Conservation (phyloP, 2,329 filamentous ascomycete species). For the Sporothrix luriei region DNA sequence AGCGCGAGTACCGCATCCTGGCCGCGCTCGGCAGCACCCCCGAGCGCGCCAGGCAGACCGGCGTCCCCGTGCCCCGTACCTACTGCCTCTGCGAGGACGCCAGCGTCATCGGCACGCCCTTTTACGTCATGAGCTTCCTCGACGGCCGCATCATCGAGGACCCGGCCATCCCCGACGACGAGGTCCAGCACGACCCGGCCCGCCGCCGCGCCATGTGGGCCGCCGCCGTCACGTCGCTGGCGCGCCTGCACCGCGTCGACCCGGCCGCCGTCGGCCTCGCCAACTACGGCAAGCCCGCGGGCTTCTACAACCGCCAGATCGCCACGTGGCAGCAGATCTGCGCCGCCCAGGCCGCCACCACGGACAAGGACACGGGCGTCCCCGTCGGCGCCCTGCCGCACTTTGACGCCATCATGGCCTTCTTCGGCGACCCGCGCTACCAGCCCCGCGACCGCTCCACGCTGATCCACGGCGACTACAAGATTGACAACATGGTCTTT, state of each 20-base stretch:
- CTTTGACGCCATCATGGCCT: slow-evolving; percentile 75
- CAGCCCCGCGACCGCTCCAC: slow-evolving; percentile 78
- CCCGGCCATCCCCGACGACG: slow-evolving; percentile 73
- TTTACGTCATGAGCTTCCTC: slow-evolving; percentile 97
- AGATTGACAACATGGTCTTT: slow-evolving; percentile 89
- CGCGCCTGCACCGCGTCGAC: slow-evolving; percentile 77
- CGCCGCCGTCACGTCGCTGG: slow-evolving; percentile 79
- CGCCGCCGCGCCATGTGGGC: slow-evolving; percentile 79
- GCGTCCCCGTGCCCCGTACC: slow-evolving; percentile 82
- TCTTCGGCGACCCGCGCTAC: slow-evolving; percentile 68
- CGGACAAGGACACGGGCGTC: slow-evolving; percentile 74
- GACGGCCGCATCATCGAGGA: slow-evolving; percentile 94
- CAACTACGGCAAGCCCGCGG: slow-evolving; percentile 69
- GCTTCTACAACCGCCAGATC: slow-evolving; percentile 86
- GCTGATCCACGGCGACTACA: slow-evolving; percentile 77
- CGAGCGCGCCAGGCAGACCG: slow-evolving; percentile 51
- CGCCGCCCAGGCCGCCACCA: slow-evolving; percentile 71
- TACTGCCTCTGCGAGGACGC: slow-evolving; percentile 85
- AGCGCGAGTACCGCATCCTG: slow-evolving; percentile 91
- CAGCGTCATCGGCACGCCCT: slow-evolving; percentile 79
- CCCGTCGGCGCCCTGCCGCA: slow-evolving; percentile 82
- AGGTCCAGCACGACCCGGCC: slow-evolving; percentile 25
- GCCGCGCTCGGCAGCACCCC: slow-evolving; percentile 65
- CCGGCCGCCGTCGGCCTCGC: slow-evolving; percentile 68
- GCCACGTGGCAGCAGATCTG: slow-evolving; percentile 80